These are phyloP conservation scores for Saturnispora mendoncae DNA, from an alignment of 805 yeast genomes.

Conservation along the genomic window DNA sequence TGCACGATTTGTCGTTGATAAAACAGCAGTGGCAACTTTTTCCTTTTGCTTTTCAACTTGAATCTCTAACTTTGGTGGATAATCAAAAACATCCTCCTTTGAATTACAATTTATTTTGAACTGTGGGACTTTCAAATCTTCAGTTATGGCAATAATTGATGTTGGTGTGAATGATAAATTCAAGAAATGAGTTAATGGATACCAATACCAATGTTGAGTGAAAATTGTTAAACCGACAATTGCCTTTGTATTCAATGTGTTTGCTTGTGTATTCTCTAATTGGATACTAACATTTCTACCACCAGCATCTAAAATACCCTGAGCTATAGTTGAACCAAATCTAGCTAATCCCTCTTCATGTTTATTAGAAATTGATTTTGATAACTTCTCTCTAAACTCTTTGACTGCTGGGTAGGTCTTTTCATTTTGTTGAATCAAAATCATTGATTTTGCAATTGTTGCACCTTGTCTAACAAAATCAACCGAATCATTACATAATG, in stretches of 20 bases:
- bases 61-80: slow-evolving; percentile 83
- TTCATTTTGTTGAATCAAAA: slow-evolving; percentile 81
- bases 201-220: slow-evolving; percentile 97
- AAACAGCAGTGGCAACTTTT: slow-evolving; percentile 84
- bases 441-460: slow-evolving; percentile 83
- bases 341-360: slow-evolving; percentile 96
- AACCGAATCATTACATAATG: slow-evolving; percentile 85
- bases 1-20: slow-evolving; percentile 91
- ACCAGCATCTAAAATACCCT: slow-evolving; percentile 97
- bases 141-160: slow-evolving; percentile 75
- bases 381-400: slow-evolving; percentile 62
- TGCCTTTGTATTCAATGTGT: slow-evolving; percentile 82
- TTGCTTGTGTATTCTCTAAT: slow-evolving; percentile 80
- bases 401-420: slow-evolving; percentile 72
- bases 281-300: slow-evolving; percentile 95
- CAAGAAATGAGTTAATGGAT: slow-evolving; percentile 89
- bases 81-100: slow-evolving; percentile 69
- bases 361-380: slow-evolving; percentile 71
- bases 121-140: slow-evolving; percentile 79
- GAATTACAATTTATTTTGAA: slow-evolving; percentile 75
- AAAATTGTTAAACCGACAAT: slow-evolving; percentile 88
- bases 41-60: slow-evolving; percentile 76
- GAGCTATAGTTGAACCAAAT: slow-evolving; percentile 94
- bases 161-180: slow-evolving; percentile 91
- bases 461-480: slow-evolving; percentile 99